A percentile compares a stretch with the other conserved stretches of the same genome.
These are phyloP conservation scores for Trichoderma harzianum DNA, from an alignment of 2,329 filamentous ascomycete genomes.

Conservation along the genomic window DNA sequence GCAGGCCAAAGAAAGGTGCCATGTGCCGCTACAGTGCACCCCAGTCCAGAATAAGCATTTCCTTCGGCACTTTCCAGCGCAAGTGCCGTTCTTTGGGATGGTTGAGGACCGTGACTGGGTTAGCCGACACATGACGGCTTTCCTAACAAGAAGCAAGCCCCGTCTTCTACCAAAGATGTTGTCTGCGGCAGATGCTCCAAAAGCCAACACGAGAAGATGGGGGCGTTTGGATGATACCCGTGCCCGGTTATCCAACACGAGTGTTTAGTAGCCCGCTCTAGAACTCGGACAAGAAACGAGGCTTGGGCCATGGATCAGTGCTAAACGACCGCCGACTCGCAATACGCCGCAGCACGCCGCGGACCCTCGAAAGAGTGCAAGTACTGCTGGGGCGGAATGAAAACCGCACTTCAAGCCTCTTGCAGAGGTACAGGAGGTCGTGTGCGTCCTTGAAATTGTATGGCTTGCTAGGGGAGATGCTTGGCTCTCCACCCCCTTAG, in stretches of 20 bases:
- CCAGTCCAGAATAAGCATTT: slow-evolving; percentile 2
- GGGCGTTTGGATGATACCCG: not conserved
- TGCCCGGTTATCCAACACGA: not conserved
- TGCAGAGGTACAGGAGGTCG: not conserved
- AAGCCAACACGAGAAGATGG: not conserved
- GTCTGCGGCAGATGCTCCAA: not conserved
- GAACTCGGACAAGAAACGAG: not conserved
- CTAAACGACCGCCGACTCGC: not conserved
- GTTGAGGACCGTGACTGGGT: not conserved
- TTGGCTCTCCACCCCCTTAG: not conserved
- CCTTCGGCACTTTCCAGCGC: slow-evolving; percentile 11
- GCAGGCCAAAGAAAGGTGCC: not conserved
- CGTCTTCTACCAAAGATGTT: not conserved
- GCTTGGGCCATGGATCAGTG: not conserved
- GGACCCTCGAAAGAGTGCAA: not conserved
- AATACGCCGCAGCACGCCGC: not conserved
- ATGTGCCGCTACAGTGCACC: not conserved
- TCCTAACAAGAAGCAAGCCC: not conserved
- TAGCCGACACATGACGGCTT: not conserved
- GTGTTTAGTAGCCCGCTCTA: not conserved
- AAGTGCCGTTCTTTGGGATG: slow-evolving; percentile 10
- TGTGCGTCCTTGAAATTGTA: not conserved
- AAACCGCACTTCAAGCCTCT: not conserved
- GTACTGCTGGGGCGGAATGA: not conserved
- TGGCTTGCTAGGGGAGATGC: not conserved